phyloP scores from a whole-genome alignment of 176 grass and related monocot genomes.

The Carex scoparia region DNA sequence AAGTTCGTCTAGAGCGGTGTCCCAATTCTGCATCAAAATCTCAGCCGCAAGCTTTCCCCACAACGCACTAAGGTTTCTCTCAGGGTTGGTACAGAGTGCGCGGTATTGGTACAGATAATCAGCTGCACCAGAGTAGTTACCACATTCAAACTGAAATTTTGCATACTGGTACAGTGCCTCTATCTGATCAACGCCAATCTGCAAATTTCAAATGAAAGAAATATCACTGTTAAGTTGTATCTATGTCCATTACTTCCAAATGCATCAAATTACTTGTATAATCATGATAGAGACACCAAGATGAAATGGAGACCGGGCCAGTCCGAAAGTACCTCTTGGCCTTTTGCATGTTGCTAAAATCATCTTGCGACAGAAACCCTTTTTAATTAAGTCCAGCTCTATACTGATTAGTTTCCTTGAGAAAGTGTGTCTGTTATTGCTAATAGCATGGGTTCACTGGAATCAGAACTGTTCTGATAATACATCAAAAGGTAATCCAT shows the following conservation, averaged over 20 bases:
- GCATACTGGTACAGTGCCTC: constrained; percentile 89
- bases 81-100: constrained; percentile 75
- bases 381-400: neutral
- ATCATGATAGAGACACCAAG: neutral
- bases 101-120: constrained; percentile 79
- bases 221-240: neutral
- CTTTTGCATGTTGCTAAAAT: neutral
- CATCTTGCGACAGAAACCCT: neutral
- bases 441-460: neutral
- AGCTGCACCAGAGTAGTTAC: constrained; percentile 79
- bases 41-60: constrained; percentile 90
- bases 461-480: neutral
- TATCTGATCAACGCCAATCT: constrained; percentile 86
- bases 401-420: neutral
- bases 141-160: constrained; percentile 85
- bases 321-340: neutral
- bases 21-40: constrained; percentile 97
- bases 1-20: constrained; percentile 76
- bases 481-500: neutral
- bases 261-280: neutral
- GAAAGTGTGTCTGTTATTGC: neutral
- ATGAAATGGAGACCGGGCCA: neutral
- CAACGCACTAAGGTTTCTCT: constrained; percentile 70
- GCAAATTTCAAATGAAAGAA: constrained; percentile 10
- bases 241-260: neutral